Percentiles rank a stretch among this genome's conserved stretches.
These are phyloP conservation scores for Pseudogymnoascus sp. DNA, from an alignment of 2,329 filamentous ascomycete genomes.

Conservation along the genomic window DNA sequence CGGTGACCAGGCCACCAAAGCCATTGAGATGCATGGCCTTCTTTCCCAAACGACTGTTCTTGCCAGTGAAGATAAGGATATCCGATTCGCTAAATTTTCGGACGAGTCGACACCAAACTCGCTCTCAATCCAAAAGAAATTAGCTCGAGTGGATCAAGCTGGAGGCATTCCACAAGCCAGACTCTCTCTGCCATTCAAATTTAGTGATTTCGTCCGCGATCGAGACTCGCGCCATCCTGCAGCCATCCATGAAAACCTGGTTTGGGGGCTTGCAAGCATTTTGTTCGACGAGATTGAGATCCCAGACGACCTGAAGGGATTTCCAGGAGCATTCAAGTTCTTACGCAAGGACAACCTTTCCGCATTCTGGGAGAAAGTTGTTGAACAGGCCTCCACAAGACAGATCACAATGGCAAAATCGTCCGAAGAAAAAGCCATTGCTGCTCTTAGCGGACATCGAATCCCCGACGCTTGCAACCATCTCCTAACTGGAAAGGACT, in stretches of 20 bases:
- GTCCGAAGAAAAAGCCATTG: conserved; percentile 75
- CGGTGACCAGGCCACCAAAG: conserved; percentile 17
- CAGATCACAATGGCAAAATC: conserved; percentile 51
- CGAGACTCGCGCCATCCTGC: conserved; percentile 34
- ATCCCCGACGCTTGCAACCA: conserved; percentile 75
- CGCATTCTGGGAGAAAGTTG: conserved; percentile 56
- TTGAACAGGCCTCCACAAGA: conserved; percentile 50
- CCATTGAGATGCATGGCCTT: conserved; percentile 37
- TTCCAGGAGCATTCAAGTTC: conserved; percentile 29
- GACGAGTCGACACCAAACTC: conserved; percentile 50
- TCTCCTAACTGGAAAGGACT: conserved; percentile 67
- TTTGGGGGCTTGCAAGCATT: conserved; percentile 81
- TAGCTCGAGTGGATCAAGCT: conserved; percentile 45
- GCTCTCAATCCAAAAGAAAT: conserved; percentile 45
- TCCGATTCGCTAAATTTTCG: conserved; percentile 57
- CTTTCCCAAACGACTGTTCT: conserved; percentile 48
- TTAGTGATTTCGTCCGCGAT: conserved; percentile 41
- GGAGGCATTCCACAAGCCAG: conserved; percentile 54
- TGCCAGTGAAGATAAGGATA: conserved; percentile 54
- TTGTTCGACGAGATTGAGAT: conserved; percentile 67
- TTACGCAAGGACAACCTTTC: conserved; percentile 58
- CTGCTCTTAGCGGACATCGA: conserved; percentile 69
- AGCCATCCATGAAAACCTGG: conserved; percentile 57
- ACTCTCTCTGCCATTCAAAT: conserved; percentile 37
- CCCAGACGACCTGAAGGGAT: conserved; percentile 32